Evolutionary conservation across 495 filamentous ascomycete species (phyloP).

Genomic region (Clavariopsis aquatica): DNA sequence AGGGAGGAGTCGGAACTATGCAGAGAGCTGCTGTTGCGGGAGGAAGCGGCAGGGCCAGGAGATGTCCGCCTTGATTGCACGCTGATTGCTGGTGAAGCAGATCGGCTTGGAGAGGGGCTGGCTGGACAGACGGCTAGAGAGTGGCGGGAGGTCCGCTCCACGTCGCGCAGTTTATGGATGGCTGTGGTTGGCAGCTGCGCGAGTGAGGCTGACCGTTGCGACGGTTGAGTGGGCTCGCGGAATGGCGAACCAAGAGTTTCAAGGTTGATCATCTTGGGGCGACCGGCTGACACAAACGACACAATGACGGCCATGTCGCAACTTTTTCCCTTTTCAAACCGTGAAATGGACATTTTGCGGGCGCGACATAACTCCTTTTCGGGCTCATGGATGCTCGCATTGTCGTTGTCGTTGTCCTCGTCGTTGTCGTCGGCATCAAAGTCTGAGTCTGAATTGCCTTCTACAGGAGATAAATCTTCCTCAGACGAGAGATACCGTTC

Average conservation of each 20-base stretch:
- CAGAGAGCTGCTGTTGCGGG: constrained; percentile 14
- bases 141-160: constrained; percentile 14
- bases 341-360: constrained; percentile 23
- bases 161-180: constrained; percentile 20
- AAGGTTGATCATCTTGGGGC: constrained; percentile 36
- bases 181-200: constrained; percentile 26
- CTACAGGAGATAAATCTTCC: constrained; percentile 38
- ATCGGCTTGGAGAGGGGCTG: constrained; percentile 4
- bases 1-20: constrained; percentile 15
- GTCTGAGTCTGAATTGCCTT: constrained; percentile 21
- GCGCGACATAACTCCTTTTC: constrained; percentile 19
- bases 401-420: too few species aligned
- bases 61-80: constrained; percentile 17
- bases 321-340: constrained; percentile 27
- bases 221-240: background rate
- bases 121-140: constrained; percentile 15
- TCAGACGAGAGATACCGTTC: constrained; percentile 36
- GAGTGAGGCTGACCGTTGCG: constrained; percentile 33
- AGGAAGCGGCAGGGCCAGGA: background rate
- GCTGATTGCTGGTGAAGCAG: constrained; percentile 15
- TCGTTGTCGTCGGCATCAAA: too few species aligned
- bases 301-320: constrained; percentile 37
- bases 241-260: constrained; percentile 28
- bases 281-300: constrained; percentile 31
- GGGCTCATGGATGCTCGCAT: constrained; percentile 23